Conservation (phyloP, 306 rosid species). For the Dryas octopetala region DNA sequence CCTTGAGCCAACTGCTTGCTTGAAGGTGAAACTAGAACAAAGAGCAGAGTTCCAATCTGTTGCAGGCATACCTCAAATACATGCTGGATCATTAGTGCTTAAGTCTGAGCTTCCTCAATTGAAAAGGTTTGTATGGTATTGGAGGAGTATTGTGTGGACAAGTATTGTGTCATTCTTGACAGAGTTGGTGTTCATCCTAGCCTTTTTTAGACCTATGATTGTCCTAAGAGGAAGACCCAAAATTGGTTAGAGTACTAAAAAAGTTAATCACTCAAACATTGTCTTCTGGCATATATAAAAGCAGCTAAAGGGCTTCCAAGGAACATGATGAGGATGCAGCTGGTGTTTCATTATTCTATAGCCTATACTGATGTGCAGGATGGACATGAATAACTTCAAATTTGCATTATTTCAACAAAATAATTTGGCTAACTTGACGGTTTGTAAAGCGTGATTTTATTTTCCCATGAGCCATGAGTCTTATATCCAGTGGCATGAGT, state of each 20-base stretch:
- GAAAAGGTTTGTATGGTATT: conserved; percentile 16
- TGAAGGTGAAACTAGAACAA: conserved; percentile 29
- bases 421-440: too few relatives aligned
- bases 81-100: conserved; percentile 17
- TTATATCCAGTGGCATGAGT: too few relatives aligned
- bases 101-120: conserved; percentile 24
- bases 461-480: too few relatives aligned
- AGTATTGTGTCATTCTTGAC: conserved; percentile 18
- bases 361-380: too few relatives aligned
- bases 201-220: neutral
- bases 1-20: conserved; percentile 14
- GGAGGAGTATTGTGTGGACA: conserved; percentile 37
- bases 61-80: conserved; percentile 22
- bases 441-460: too few relatives aligned
- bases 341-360: neutral
- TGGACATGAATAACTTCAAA: too few relatives aligned
- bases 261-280: neutral
- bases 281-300: neutral
- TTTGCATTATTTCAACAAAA: too few relatives aligned
- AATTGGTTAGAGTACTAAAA: neutral
- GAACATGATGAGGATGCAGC: neutral
- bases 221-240: conserved; percentile 5
- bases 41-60: conserved; percentile 20
- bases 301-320: neutral
- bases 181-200: conserved; percentile 20